Conservation (phyloP, 345 rosid genomes). For the Passiflora organensis region DNA sequence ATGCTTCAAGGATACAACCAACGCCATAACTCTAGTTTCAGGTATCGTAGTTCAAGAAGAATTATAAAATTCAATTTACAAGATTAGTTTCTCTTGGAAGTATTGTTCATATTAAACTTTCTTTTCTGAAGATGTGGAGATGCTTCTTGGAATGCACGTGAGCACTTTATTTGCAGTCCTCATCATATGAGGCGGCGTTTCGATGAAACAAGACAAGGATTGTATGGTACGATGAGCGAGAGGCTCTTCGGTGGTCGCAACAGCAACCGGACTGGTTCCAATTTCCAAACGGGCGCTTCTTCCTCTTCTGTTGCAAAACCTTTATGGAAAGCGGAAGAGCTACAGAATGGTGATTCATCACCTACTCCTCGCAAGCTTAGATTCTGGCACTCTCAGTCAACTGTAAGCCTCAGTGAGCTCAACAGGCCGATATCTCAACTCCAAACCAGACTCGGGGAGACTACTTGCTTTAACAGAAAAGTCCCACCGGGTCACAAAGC, state of each 20-base stretch:
- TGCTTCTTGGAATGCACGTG: conserved; percentile 51
- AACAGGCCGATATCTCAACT: background rate
- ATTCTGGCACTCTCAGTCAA: conserved; percentile 15
- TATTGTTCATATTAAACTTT: background rate
- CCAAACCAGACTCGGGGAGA: conserved; percentile 8
- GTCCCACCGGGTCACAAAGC: conserved; percentile 4
- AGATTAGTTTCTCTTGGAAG: background rate
- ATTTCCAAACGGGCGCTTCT: conserved; percentile 10
- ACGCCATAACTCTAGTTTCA: conserved; percentile 40
- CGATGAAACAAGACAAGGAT: conserved; percentile 31
- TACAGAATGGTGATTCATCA: conserved; percentile 7
- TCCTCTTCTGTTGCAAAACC: conserved; percentile 13
- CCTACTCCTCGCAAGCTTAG: conserved; percentile 7
- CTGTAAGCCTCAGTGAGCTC: conserved; percentile 14
- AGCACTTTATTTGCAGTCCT: conserved; percentile 18
- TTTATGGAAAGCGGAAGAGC: conserved; percentile 18
- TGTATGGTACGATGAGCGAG: conserved; percentile 26
- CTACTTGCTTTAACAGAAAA: background rate
- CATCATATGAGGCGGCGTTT: conserved; percentile 32
- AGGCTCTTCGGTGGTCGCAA: conserved; percentile 27
- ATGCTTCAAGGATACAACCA: conserved; percentile 55
- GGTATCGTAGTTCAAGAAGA: conserved; percentile 27
- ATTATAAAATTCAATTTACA: background rate
- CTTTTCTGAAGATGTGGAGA: conserved; percentile 43
- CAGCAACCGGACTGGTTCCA: conserved; percentile 16